Evolutionary conservation across 2,329 filamentous ascomycete species (phyloP).

Genomic region (Fusarium torreyae): DNA sequence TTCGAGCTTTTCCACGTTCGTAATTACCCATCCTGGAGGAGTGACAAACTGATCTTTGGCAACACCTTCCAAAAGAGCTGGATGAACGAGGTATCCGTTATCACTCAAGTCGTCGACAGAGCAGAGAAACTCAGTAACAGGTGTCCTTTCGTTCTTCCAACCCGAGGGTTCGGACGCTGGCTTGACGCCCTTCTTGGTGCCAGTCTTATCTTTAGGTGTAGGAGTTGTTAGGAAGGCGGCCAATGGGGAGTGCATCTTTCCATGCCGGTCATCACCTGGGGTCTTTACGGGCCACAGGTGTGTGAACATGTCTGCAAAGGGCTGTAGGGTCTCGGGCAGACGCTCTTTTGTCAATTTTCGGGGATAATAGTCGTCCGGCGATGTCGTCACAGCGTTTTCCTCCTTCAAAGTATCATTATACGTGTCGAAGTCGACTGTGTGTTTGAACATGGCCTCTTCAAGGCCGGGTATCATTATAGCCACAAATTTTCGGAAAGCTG

Average conservation of each 20-base stretch:
- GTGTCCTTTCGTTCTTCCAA: slow-evolving; percentile 82
- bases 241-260: slow-evolving; percentile 88
- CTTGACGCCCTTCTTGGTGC: slow-evolving; percentile 71
- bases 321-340: slow-evolving; percentile 70
- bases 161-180: slow-evolving; percentile 74
- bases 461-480: slow-evolving; percentile 93
- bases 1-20: slow-evolving; percentile 74
- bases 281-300: slow-evolving; percentile 92
- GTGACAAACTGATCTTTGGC: slow-evolving; percentile 66
- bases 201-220: slow-evolving; percentile 75
- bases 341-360: slow-evolving; percentile 65
- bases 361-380: slow-evolving; percentile 74
- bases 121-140: slow-evolving; percentile 85
- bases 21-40: slow-evolving; percentile 87
- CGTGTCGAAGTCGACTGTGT: slow-evolving; percentile 64
- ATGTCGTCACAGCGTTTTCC: slow-evolving; percentile 54
- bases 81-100: slow-evolving; percentile 89
- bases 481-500: slow-evolving; percentile 83
- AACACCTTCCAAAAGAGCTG: slow-evolving; percentile 76
- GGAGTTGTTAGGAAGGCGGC: slow-evolving; percentile 86
- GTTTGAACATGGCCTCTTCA: slow-evolving; percentile 90
- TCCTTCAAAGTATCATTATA: slow-evolving; percentile 59
- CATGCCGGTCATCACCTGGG: slow-evolving; percentile 86
- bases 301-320: slow-evolving; percentile 85
- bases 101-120: slow-evolving; percentile 81